phyloP scores from a whole-genome alignment of 768 basidiomycete genomes.

The Rhodotorula kratochvilovae region DNA sequence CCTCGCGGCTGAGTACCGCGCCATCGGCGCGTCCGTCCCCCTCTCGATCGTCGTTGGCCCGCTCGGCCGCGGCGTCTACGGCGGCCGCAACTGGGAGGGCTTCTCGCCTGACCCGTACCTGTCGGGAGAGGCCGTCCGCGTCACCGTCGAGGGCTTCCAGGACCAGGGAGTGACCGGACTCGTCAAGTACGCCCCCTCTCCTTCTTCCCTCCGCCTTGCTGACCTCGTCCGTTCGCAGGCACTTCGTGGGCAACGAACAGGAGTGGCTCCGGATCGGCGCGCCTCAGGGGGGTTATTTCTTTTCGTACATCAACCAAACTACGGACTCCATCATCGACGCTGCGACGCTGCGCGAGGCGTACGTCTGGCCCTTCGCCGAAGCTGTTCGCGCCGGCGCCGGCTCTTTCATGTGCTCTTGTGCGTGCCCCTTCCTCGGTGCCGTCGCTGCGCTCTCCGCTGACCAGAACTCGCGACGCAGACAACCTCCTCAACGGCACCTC shows the following conservation, averaged over 20 bases:
- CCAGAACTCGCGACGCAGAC: not conserved
- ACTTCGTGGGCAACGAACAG: conserved; percentile 57
- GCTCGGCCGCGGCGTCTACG: conserved; percentile 2
- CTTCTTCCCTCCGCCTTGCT: not conserved
- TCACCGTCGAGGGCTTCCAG: conserved; percentile 39
- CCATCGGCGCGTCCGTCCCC: conserved; percentile 72
- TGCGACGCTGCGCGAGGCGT: conserved; percentile 45
- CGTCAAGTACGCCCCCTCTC: conserved; percentile 51
- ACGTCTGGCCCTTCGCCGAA: conserved; percentile 19
- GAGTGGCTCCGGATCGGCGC: conserved; percentile 46
- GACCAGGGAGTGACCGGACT: conserved; percentile 34
- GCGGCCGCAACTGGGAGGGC: conserved; percentile 33
- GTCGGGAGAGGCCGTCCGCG: not conserved
- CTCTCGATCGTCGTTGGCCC: conserved; percentile 21
- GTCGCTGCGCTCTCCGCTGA: too few species aligned
- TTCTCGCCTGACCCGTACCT: conserved; percentile 33
- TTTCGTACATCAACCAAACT: conserved; percentile 43
- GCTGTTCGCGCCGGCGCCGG: conserved; percentile 12
- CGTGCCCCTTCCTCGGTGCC: conserved; percentile 38
- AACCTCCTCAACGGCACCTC: conserved; percentile 25
- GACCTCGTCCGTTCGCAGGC: conserved; percentile 43
- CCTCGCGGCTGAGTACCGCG: conserved; percentile 76
- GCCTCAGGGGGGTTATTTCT: conserved; percentile 27
- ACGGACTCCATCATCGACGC: conserved; percentile 53
- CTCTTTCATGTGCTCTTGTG: conserved; percentile 38